Percentiles rank a stretch among this genome's conserved stretches.
These are phyloP conservation scores for Alternaria metachromatica DNA, from an alignment of 2,329 filamentous ascomycete genomes.

Conservation along the genomic window DNA sequence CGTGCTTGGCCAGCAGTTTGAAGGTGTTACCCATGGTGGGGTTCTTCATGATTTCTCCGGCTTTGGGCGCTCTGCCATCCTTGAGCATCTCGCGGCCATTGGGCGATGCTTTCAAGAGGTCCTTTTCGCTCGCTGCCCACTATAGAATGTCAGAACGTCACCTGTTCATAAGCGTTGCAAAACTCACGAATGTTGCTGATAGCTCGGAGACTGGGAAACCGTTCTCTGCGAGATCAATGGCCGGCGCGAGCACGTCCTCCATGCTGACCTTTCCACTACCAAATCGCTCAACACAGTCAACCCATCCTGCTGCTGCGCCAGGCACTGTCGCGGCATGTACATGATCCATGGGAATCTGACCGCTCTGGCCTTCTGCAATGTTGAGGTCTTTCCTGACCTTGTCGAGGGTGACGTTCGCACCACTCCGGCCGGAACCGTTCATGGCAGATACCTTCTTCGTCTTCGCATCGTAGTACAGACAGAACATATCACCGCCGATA, in stretches of 20 bases:
- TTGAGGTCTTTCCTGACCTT: slow-evolving; percentile 73
- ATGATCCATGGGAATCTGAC: slow-evolving; percentile 74
- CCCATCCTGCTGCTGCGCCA: slow-evolving; percentile 91
- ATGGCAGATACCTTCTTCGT: slow-evolving; percentile 82
- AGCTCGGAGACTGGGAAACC: slow-evolving; percentile 91
- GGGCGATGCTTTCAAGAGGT: slow-evolving; percentile 76
- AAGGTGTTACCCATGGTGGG: slow-evolving; percentile 83
- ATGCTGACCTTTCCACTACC: slow-evolving; percentile 84
- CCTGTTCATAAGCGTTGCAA: not conserved
- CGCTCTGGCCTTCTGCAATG: slow-evolving; percentile 62
- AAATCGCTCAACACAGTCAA: slow-evolving; percentile 84
- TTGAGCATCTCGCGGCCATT: slow-evolving; percentile 91
- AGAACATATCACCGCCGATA: slow-evolving; percentile 97
- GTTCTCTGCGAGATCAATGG: slow-evolving; percentile 83
- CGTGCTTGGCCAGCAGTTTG: slow-evolving; percentile 75
- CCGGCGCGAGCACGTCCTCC: slow-evolving; percentile 79
- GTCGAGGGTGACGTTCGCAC: slow-evolving; percentile 71
- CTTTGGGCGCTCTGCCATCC: slow-evolving; percentile 72
- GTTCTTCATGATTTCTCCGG: slow-evolving; percentile 91
- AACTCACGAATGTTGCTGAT: slow-evolving; percentile 69
- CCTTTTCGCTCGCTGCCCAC: slow-evolving; percentile 73
- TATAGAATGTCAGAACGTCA: slow-evolving; percentile 46
- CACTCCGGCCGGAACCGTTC: slow-evolving; percentile 91
- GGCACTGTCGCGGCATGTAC: slow-evolving; percentile 86
- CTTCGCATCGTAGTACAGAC: slow-evolving; percentile 86